Conservation (phyloP, 768 basidiomycete genomes). For the Tylopilus rubrobrunneus region DNA sequence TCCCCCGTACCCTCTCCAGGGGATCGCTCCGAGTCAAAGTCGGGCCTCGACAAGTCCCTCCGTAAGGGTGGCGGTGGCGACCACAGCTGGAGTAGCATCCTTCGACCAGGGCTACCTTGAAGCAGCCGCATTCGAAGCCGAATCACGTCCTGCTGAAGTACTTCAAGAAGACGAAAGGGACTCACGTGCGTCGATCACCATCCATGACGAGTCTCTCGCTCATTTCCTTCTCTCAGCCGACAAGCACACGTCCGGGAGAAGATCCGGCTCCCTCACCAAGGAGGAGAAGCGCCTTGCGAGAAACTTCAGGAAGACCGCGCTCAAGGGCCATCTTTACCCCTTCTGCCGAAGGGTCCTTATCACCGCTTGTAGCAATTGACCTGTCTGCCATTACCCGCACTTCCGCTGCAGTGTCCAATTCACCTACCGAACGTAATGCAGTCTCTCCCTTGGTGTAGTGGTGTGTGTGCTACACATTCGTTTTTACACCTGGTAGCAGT, state of each 20-base stretch:
- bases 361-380: slow-evolving; percentile 40
- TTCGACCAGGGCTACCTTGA: slow-evolving; percentile 60
- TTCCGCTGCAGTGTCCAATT: slow-evolving; percentile 64
- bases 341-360: not conserved
- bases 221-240: slow-evolving; percentile 13
- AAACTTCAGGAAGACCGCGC: slow-evolving; percentile 68
- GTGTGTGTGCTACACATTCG: slow-evolving; percentile 4
- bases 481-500: not conserved
- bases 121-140: slow-evolving; percentile 55
- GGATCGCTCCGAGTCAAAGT: slow-evolving; percentile 78
- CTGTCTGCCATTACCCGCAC: slow-evolving; percentile 80
- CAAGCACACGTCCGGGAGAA: slow-evolving; percentile 34
- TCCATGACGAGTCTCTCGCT: slow-evolving; percentile 5
- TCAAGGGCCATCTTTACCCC: slow-evolving; percentile 46
- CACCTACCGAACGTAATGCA: slow-evolving; percentile 33
- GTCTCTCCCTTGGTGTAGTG: slow-evolving; percentile 16
- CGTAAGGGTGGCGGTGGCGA: slow-evolving; percentile 79
- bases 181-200: slow-evolving; percentile 16
- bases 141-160: slow-evolving; percentile 36
- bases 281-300: slow-evolving; percentile 64
- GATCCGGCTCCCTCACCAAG: slow-evolving; percentile 45
- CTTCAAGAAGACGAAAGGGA: slow-evolving; percentile 2
- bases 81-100: slow-evolving; percentile 82
- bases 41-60: slow-evolving; percentile 65
- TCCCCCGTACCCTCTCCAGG: slow-evolving; percentile 66